Evolutionary conservation across 2,329 filamentous ascomycete genomes (phyloP).

Genomic region (Trichoderma sp.): DNA sequence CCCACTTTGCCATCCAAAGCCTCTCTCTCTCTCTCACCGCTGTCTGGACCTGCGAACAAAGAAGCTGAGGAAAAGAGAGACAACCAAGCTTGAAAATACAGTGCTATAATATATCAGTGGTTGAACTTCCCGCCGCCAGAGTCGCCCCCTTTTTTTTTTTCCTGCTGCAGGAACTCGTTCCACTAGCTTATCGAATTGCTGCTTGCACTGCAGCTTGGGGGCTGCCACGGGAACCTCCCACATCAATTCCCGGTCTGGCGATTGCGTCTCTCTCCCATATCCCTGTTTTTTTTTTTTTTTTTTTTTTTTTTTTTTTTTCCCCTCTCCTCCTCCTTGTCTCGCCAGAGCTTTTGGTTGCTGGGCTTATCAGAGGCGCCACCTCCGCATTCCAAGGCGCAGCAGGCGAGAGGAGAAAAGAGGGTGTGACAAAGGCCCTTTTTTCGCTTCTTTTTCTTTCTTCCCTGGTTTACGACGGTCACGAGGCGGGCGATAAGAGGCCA

Average conservation of each 20-base stretch:
- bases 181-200: not conserved
- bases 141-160: not conserved
- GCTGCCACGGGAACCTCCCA: not conserved
- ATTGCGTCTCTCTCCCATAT: not conserved
- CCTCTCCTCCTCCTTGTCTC: not conserved
- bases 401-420: not conserved
- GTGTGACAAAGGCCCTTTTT: not conserved
- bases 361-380: constrained; percentile 9
- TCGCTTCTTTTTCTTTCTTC: not conserved
- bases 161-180: constrained; percentile 8
- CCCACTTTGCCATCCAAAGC: not conserved
- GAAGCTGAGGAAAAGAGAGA: not conserved
- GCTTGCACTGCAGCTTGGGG: constrained; percentile 1
- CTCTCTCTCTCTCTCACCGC: constrained; percentile 12
- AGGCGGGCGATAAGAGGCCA: constrained; percentile 5
- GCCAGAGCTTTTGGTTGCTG: not conserved
- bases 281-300: not conserved
- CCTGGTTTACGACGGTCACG: constrained; percentile 3
- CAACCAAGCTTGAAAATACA: not conserved
- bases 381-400: constrained; percentile 16
- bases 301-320: not conserved
- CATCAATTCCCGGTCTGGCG: not conserved
- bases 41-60: not conserved
- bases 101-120: not conserved
- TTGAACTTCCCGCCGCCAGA: not conserved